Evolutionary conservation across 331 rosid species (phyloP).

Genomic region (Quercus lobata): DNA sequence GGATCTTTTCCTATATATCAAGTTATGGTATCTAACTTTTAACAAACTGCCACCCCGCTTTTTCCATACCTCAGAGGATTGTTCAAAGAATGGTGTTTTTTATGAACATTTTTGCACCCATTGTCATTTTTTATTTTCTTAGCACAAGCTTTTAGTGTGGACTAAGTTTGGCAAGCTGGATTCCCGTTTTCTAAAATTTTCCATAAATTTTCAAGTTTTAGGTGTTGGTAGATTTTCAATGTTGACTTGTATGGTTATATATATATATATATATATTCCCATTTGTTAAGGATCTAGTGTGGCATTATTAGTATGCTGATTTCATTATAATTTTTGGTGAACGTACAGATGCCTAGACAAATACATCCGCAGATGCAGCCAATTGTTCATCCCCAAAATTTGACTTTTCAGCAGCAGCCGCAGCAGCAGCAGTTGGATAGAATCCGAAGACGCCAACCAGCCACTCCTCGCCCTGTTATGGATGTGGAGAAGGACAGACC

Average conservation of each 20-base stretch:
- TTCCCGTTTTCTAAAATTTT: background rate
- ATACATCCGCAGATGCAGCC: conserved; percentile 80
- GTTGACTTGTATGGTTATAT: background rate
- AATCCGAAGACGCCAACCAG: conserved; percentile 52
- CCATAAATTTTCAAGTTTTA: background rate
- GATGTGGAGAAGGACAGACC: conserved; percentile 79
- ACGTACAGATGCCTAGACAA: conserved; percentile 56
- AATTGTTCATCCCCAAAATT: conserved; percentile 43
- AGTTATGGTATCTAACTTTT: background rate
- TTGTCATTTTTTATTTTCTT: background rate
- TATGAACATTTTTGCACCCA: background rate
- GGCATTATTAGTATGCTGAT: background rate
- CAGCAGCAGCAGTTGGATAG: conserved; percentile 58
- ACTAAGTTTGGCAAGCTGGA: background rate
- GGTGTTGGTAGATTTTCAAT: background rate
- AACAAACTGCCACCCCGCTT: background rate
- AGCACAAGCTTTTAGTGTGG: background rate
- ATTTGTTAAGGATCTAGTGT: background rate
- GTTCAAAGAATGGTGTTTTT: background rate
- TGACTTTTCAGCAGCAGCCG: conserved; percentile 52
- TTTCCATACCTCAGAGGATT: background rate
- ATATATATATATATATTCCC: background rate
- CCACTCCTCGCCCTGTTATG: conserved; percentile 57
- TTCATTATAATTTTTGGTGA: background rate
- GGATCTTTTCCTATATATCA: background rate